These are phyloP conservation scores for Drechslerella dactyloides DNA, from an alignment of 2,329 filamentous ascomycete genomes.

Conservation along the genomic window DNA sequence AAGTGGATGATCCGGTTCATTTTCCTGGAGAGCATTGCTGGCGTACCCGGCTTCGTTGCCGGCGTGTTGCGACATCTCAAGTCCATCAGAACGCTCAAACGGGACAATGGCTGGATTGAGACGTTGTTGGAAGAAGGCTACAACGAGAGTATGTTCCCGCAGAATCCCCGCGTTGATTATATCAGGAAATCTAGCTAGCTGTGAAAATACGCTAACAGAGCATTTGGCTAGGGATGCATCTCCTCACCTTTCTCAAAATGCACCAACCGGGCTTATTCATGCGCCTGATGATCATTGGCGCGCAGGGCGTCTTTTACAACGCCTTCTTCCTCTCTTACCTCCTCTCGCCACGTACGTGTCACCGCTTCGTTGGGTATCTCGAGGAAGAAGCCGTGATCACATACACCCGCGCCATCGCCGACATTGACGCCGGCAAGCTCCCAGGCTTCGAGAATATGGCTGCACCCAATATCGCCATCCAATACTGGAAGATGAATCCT, in stretches of 20 bases:
- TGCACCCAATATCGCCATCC: slow-evolving; percentile 85
- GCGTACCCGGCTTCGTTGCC: slow-evolving; percentile 94
- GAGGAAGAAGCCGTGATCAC: slow-evolving; percentile 97
- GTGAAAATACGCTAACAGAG: too few relatives aligned
- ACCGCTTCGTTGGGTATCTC: slow-evolving; percentile 94
- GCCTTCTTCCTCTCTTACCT: slow-evolving; percentile 88
- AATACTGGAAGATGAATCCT: slow-evolving; percentile 93
- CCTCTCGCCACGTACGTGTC: slow-evolving; percentile 81
- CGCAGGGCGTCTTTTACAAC: slow-evolving; percentile 97
- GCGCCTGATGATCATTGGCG: slow-evolving; percentile 86
- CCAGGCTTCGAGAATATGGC: slow-evolving; percentile 79
- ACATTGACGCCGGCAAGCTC: slow-evolving; percentile 82
- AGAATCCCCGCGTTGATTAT: not conserved
- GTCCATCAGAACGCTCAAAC: slow-evolving; percentile 80
- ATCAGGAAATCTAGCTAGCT: too few relatives aligned
- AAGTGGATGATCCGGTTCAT: slow-evolving; percentile 92
- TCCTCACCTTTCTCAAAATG: slow-evolving; percentile 91
- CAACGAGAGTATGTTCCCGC: slow-evolving; percentile 70
- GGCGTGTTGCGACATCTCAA: slow-evolving; percentile 91
- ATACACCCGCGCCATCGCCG: slow-evolving; percentile 85
- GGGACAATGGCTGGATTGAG: slow-evolving; percentile 96
- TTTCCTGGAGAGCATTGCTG: slow-evolving; percentile 92
- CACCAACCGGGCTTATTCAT: slow-evolving; percentile 85
- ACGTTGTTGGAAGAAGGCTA: slow-evolving; percentile 87
- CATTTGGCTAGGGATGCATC: slow-evolving; percentile 70